These are phyloP conservation scores for Acrasis kona DNA, from an alignment of 78 protist species.

Conservation along the genomic window DNA sequence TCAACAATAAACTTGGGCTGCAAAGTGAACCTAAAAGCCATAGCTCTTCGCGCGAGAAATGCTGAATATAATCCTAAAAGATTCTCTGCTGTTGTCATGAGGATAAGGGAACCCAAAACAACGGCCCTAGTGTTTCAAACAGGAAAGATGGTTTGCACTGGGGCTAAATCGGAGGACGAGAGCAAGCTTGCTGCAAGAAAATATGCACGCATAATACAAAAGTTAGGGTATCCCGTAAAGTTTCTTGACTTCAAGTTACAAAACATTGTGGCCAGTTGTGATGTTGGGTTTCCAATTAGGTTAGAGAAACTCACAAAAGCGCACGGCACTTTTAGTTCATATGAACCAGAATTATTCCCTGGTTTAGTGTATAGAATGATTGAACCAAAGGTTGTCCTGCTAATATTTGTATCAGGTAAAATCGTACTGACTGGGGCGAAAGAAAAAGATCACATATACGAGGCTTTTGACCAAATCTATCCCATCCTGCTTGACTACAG, in stretches of 20 bases:
- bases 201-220: constrained; percentile 84
- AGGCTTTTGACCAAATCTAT: not conserved
- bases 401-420: constrained; percentile 93
- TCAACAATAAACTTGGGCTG: constrained; percentile 77
- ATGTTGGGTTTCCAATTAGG: constrained; percentile 82
- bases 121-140: constrained; percentile 87
- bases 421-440: constrained; percentile 95
- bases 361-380: constrained; percentile 85
- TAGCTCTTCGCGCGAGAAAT: constrained; percentile 83
- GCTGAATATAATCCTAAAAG: constrained; percentile 98
- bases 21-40: constrained; percentile 72
- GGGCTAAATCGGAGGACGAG: constrained; percentile 85
- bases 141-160: constrained; percentile 92
- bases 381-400: constrained; percentile 77
- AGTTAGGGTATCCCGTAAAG: not conserved
- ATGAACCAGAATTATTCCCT: constrained; percentile 96
- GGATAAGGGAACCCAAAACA: constrained; percentile 90
- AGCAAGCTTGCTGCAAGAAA: constrained; percentile 79
- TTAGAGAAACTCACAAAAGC: constrained; percentile 60
- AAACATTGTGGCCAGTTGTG: constrained; percentile 88
- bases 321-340: constrained; percentile 55
- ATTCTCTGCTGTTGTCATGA: constrained; percentile 92
- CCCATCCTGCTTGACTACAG: not conserved
- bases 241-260: constrained; percentile 74
- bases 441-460: not conserved